Conservation (phyloP, 805 yeast genomes). For the Barnettozyma vustinii region DNA sequence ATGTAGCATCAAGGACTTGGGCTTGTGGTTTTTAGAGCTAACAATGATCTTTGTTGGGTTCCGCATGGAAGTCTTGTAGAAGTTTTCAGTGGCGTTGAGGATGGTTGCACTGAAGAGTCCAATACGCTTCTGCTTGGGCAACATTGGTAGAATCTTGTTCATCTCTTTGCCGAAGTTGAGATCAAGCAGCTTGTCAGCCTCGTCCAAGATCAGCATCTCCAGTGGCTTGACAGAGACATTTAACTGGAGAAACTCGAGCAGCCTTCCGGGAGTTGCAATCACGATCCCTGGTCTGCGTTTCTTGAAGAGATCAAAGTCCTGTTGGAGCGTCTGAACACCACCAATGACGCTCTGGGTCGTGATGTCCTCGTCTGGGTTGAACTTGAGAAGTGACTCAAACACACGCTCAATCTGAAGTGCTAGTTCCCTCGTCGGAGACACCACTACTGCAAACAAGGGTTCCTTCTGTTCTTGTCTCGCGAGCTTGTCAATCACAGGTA, state of each 20-base stretch:
- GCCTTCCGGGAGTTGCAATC: slow-evolving; percentile 90
- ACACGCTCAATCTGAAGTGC: slow-evolving; percentile 71
- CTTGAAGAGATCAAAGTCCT: slow-evolving; percentile 60
- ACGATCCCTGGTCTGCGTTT: slow-evolving; percentile 62
- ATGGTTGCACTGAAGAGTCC: slow-evolving; percentile 95
- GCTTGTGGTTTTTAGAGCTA: slow-evolving; percentile 48
- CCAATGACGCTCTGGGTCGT: slow-evolving; percentile 62
- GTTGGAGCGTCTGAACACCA: slow-evolving; percentile 55
- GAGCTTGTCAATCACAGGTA: slow-evolving; percentile 75
- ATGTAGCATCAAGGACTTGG: slow-evolving; percentile 56
- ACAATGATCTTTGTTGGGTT: slow-evolving; percentile 89
- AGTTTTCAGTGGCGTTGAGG: slow-evolving; percentile 68
- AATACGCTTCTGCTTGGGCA: slow-evolving; percentile 90
- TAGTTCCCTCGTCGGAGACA: slow-evolving; percentile 64
- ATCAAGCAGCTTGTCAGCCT: slow-evolving; percentile 87
- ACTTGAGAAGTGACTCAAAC: slow-evolving; percentile 50
- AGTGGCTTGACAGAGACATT: slow-evolving; percentile 56
- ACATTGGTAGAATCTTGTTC: slow-evolving; percentile 53
- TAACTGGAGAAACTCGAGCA: slow-evolving; percentile 60
- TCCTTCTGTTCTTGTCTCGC: slow-evolving; percentile 33
- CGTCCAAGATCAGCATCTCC: slow-evolving; percentile 79
- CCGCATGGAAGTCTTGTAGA: slow-evolving; percentile 84
- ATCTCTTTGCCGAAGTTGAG: slow-evolving; percentile 67
- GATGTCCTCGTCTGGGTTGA: slow-evolving; percentile 48
- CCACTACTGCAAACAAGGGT: slow-evolving; percentile 62